phyloP scores from a whole-genome alignment of 805 yeast genomes.

The Tetrapisispora arboricola region DNA sequence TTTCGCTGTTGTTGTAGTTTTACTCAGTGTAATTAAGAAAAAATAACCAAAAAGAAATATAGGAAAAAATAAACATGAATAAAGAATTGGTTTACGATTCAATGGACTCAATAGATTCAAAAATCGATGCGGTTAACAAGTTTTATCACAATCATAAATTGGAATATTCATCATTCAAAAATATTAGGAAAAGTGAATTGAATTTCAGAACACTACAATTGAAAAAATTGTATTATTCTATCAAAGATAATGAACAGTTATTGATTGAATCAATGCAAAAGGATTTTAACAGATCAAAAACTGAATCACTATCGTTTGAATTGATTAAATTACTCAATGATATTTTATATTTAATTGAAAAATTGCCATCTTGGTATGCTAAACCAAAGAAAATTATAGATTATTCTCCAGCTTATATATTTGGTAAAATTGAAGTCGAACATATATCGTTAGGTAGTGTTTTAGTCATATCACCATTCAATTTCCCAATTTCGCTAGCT shows the following conservation, averaged over 20 bases:
- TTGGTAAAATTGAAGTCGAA: slow-evolving; percentile 33
- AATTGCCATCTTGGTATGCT: slow-evolving; percentile 46
- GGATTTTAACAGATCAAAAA: slow-evolving; percentile 58
- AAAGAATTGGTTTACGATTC: slow-evolving; percentile 7
- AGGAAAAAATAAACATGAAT: not conserved
- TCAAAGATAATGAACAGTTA: slow-evolving; percentile 47
- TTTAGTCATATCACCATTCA: slow-evolving; percentile 42
- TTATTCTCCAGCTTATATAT: slow-evolving; percentile 22
- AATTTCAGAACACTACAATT: slow-evolving; percentile 48
- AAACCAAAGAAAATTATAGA: slow-evolving; percentile 36
- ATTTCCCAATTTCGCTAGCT: slow-evolving; percentile 46
- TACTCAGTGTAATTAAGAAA: not conserved
- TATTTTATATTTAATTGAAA: slow-evolving; percentile 46
- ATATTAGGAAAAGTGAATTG: slow-evolving; percentile 13
- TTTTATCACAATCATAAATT: slow-evolving; percentile 13
- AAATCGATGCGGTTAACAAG: slow-evolving; percentile 7
- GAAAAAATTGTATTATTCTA: slow-evolving; percentile 52
- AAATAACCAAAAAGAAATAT: too few species aligned
- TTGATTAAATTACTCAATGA: slow-evolving; percentile 42
- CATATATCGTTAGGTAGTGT: slow-evolving; percentile 52
- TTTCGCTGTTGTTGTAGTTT: not conserved
- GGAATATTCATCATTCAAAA: slow-evolving; percentile 8
- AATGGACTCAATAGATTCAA: slow-evolving; percentile 10
- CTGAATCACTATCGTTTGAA: slow-evolving; percentile 58
- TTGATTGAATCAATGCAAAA: slow-evolving; percentile 46